A percentile compares a stretch with the other conserved stretches of the same genome.
phyloP scores from a whole-genome alignment of 305 asterid species.

The Fraxinus velutina region DNA sequence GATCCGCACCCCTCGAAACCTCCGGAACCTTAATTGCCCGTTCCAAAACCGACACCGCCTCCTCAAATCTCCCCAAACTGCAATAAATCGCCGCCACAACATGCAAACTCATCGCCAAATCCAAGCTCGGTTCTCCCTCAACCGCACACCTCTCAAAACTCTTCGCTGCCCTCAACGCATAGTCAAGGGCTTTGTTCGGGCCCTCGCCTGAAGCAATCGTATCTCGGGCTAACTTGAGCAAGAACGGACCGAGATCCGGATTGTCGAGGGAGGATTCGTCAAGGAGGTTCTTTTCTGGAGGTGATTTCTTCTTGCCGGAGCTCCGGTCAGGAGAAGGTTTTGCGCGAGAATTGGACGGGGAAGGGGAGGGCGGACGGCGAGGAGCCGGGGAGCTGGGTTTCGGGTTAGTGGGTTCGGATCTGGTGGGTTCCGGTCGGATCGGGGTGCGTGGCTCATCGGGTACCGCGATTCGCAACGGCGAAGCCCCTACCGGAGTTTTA shows the following conservation, averaged over 20 bases:
- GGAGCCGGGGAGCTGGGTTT: slow-evolving; percentile 62
- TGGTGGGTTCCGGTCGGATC: slow-evolving; percentile 51
- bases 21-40: slow-evolving; percentile 90
- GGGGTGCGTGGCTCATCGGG: slow-evolving; percentile 52
- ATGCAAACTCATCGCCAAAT: slow-evolving; percentile 91
- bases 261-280: slow-evolving; percentile 84
- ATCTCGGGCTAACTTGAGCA: slow-evolving; percentile 85
- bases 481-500: slow-evolving; percentile 49
- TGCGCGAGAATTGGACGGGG: slow-evolving; percentile 87
- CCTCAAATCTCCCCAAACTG: slow-evolving; percentile 83
- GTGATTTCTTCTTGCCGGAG: slow-evolving; percentile 64
- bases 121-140: slow-evolving; percentile 82
- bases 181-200: slow-evolving; percentile 79
- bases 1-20: slow-evolving; percentile 79
- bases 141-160: slow-evolving; percentile 76
- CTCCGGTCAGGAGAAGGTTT: slow-evolving; percentile 90
- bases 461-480: neutral
- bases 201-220: slow-evolving; percentile 93
- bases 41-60: slow-evolving; percentile 88
- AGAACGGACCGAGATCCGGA: slow-evolving; percentile 99
- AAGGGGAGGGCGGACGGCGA: slow-evolving; percentile 90
- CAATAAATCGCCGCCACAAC: slow-evolving; percentile 97
- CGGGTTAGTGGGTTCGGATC: slow-evolving; percentile 49
- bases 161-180: slow-evolving; percentile 75
- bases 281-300: slow-evolving; percentile 56